A percentile compares a stretch with the other conserved stretches of the same genome.
Evolutionary conservation across 2,329 filamentous ascomycete genomes (phyloP).

Genomic region (Fusarium solani-melongenae): DNA sequence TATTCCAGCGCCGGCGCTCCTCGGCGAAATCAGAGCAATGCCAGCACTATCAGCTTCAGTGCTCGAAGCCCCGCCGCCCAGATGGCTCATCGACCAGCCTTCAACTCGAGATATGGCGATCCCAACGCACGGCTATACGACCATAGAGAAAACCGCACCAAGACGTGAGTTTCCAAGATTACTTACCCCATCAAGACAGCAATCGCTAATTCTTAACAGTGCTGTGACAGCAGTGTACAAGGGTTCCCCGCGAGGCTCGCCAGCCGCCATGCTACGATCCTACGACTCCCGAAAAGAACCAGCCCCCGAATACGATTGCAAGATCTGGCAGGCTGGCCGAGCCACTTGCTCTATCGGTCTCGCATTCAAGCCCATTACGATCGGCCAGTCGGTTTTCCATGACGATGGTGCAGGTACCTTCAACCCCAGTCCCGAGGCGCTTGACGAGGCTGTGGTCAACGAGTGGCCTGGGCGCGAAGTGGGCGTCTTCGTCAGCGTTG

Average conservation of each 20-base stretch:
- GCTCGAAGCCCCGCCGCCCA: constrained; percentile 71
- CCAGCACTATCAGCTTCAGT: constrained; percentile 85
- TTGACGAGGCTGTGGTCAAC: constrained; percentile 91
- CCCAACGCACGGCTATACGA: constrained; percentile 91
- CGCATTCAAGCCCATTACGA: constrained; percentile 94
- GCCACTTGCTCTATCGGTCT: constrained; percentile 92
- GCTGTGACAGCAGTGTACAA: constrained; percentile 92
- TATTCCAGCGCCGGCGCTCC: constrained; percentile 58
- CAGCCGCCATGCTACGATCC: constrained; percentile 83
- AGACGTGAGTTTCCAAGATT: constrained; percentile 73
- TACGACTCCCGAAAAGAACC: constrained; percentile 96
- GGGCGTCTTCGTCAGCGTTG: constrained; percentile 91
- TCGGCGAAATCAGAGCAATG: constrained; percentile 78
- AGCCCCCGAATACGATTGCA: constrained; percentile 90
- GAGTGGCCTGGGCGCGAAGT: constrained; percentile 96
- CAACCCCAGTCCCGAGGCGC: constrained; percentile 85
- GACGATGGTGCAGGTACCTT: constrained; percentile 93
- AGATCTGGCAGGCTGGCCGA: constrained; percentile 95
- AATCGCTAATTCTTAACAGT: constrained; percentile 57
- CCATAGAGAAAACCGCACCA: constrained; percentile 83
- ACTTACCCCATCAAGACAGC: not conserved
- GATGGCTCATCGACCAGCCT: constrained; percentile 60
- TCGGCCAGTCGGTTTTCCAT: constrained; percentile 93
- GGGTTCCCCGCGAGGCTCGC: constrained; percentile 76
- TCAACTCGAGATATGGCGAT: constrained; percentile 76